These are phyloP conservation scores for Venturiaceae sp. DNA, from an alignment of 2,329 filamentous ascomycete genomes.

Conservation along the genomic window DNA sequence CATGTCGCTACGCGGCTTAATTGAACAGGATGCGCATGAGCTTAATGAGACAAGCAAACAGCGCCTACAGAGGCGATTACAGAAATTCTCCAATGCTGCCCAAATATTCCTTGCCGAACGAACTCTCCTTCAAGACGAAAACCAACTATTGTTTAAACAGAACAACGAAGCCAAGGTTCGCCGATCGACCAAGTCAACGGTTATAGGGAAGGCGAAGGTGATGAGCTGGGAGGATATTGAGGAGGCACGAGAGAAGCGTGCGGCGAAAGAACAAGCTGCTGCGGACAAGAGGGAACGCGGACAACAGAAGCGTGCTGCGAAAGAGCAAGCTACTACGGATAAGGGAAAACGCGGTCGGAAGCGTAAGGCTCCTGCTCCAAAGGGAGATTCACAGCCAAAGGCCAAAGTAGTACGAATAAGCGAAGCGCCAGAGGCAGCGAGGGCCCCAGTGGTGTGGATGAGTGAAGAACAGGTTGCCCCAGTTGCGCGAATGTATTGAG, in stretches of 20 bases:
- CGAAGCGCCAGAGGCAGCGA: neutral
- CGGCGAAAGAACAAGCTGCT: conserved; percentile 12
- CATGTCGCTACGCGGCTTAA: neutral
- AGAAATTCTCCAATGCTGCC: conserved; percentile 12
- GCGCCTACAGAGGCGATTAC: conserved; percentile 8
- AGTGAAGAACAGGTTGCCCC: neutral
- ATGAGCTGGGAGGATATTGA: conserved; percentile 17
- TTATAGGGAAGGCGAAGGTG: conserved; percentile 16
- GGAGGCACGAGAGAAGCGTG: conserved; percentile 13
- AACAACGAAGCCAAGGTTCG: conserved; percentile 18
- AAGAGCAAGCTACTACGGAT: neutral
- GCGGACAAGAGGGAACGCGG: no score
- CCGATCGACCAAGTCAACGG: conserved; percentile 14
- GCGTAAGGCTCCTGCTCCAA: conserved; percentile 6
- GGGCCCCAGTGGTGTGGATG: neutral
- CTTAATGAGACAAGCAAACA: conserved; percentile 14
- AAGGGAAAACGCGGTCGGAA: conserved; percentile 9
- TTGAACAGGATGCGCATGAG: conserved; percentile 13
- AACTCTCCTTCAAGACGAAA: conserved; percentile 16
- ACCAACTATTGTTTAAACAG: conserved; percentile 15
- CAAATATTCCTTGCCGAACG: conserved; percentile 13
- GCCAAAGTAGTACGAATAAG: conserved; percentile 6
- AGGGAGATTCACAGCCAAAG: conserved; percentile 4
- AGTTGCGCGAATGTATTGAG: conserved; percentile 2
- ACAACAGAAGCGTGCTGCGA: conserved; percentile 13